Conservation (phyloP, 345 rosid species). For the Camelina laxa region DNA sequence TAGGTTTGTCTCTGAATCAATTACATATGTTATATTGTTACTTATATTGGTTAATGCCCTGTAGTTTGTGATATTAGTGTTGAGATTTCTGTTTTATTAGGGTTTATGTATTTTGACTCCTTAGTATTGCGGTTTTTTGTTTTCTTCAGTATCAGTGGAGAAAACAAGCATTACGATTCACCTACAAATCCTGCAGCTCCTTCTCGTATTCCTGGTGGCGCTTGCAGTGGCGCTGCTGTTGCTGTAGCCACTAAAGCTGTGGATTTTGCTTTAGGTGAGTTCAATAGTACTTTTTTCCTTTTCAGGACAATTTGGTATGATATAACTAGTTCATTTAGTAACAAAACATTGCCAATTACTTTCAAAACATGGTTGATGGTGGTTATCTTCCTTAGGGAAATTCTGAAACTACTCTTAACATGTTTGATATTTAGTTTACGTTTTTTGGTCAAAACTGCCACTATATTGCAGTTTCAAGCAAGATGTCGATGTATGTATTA, state of each 20-base stretch:
- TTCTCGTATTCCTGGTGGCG: slow-evolving; percentile 82
- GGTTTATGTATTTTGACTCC: slow-evolving; percentile 3
- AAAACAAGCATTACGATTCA: slow-evolving; percentile 77
- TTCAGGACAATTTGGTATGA: background rate
- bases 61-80: slow-evolving; percentile 4
- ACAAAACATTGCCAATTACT: background rate
- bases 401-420: background rate
- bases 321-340: background rate
- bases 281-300: slow-evolving; percentile 10
- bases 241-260: slow-evolving; percentile 86
- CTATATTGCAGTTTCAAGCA: background rate
- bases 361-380: background rate
- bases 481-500: slow-evolving; percentile 1
- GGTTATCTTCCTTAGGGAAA: background rate
- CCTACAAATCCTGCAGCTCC: slow-evolving; percentile 90
- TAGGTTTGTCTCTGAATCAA: slow-evolving; percentile 53
- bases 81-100: background rate
- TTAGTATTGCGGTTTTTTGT: slow-evolving; percentile 25
- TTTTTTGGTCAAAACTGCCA: slow-evolving; percentile 11
- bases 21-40: background rate
- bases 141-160: slow-evolving; percentile 78
- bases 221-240: slow-evolving; percentile 94
- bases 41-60: background rate
- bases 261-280: slow-evolving; percentile 81
- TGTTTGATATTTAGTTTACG: background rate